Base-by-base conservation (phyloP, 176 grass and related monocot genomes). In the Zoysia japonica region DNA sequence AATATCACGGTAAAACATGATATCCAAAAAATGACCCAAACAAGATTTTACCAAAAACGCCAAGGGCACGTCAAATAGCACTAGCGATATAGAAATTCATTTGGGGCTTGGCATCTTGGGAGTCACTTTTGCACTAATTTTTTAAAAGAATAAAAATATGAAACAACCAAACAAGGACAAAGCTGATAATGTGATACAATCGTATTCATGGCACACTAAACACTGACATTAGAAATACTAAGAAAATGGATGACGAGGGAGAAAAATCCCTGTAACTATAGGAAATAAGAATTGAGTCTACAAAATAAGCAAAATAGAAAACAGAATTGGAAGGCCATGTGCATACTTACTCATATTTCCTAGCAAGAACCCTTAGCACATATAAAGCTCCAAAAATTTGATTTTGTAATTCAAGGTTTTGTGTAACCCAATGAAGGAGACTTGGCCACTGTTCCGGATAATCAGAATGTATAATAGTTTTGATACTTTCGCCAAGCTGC, bases 321-420 rank as follows among this genome's bases (percentile, higher is more conserved):
- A 50, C 5, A 72, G 1, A 80, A 61, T 67, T 70, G 64, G 14
- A 56, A 55, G 82, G n/a, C 2, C 5, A 69, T 38, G 8, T 5
- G 48, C 43, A 79, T 78, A 79, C 89, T 94, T 74, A 97, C 95
- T 97, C 95, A 20, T 97, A 97, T 89, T 97, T 97, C 75, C 95
- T 88, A 35, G 92, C 75, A 63, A 94, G 85, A 92, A 97, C 83
- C 70, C 95, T 92, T 83, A 97, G 72, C 9, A 97, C 95, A 76
- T 87, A 97, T 55, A 97, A 86, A 87, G 89, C 95, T 80, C 89
- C 95, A 88, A 94, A 94, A 59, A 97, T 85, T 86, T 97, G 94
- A 74, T 88, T 85, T 71, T 97, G 85, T 42, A 86, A 69, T 71
- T 90, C 86, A 48, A 97, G 70, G 50, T 92, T 97, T 71, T 76